Evolutionary conservation across 352 stramenopile species (phyloP).

Genomic region (Phytophthora boehmeriae): DNA sequence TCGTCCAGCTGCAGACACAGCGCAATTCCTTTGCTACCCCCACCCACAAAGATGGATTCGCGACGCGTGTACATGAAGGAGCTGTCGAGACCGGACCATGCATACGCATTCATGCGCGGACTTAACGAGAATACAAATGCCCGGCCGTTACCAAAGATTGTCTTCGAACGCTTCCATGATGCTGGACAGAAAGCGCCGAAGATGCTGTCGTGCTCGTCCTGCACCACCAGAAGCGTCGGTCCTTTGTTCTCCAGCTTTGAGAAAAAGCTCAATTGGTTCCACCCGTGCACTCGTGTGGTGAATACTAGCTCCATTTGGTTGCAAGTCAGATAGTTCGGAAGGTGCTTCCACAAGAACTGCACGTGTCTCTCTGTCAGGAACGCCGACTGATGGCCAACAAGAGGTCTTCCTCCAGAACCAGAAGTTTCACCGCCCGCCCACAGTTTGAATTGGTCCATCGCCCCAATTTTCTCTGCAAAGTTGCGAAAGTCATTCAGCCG

Average conservation of each 20-base stretch:
- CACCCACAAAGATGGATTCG: slow-evolving; percentile 67
- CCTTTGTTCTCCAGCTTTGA: slow-evolving; percentile 59
- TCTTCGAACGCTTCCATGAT: slow-evolving; percentile 56
- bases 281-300: slow-evolving; percentile 66
- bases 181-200: slow-evolving; percentile 79
- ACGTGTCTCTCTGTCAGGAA: slow-evolving; percentile 77
- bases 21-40: slow-evolving; percentile 69
- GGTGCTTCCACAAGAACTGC: slow-evolving; percentile 62
- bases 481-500: slow-evolving; percentile 36
- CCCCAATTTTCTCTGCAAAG: slow-evolving; percentile 59
- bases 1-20: slow-evolving; percentile 78
- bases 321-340: slow-evolving; percentile 66
- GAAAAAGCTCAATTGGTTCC: slow-evolving; percentile 77
- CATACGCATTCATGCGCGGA: slow-evolving; percentile 55
- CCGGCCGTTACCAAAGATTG: slow-evolving; percentile 78
- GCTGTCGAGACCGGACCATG: slow-evolving; percentile 67
- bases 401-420: slow-evolving; percentile 26
- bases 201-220: slow-evolving; percentile 72
- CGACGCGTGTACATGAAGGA: slow-evolving; percentile 74
- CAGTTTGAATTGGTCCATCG: slow-evolving; percentile 66
- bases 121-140: slow-evolving; percentile 80
- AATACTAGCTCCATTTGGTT: slow-evolving; percentile 78
- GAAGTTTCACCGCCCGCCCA: slow-evolving; percentile 35
- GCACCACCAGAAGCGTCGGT: slow-evolving; percentile 67
- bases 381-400: slow-evolving; percentile 43